Percentiles rank a stretch among this genome's conserved stretches.
These are phyloP conservation scores for Oldenlandia corymbosa DNA, from an alignment of 257 asterid species.

Conservation along the genomic window DNA sequence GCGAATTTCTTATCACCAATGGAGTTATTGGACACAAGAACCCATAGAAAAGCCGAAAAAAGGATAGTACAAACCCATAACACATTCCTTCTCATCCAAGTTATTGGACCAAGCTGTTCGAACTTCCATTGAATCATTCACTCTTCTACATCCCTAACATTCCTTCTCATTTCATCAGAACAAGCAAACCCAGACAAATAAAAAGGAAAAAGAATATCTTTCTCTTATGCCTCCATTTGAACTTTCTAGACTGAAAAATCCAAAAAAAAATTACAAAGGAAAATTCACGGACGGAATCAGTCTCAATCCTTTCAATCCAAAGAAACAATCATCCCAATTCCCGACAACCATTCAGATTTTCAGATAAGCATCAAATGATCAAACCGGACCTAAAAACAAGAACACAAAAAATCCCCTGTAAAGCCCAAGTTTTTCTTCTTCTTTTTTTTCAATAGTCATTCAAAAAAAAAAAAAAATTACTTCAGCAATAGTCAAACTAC, in stretches of 20 bases:
- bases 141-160: constrained; percentile 22
- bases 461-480: too few relatives aligned
- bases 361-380: background rate
- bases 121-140: constrained; percentile 42
- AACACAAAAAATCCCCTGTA: constrained; percentile 32
- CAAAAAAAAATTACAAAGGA: too few relatives aligned
- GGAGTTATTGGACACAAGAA: constrained; percentile 46
- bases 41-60: constrained; percentile 47
- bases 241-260: too few relatives aligned
- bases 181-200: constrained; percentile 30
- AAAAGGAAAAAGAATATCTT: too few relatives aligned
- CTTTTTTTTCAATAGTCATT: too few relatives aligned
- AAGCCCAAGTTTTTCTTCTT: too few relatives aligned
- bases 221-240: background rate
- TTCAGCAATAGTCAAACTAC: too few relatives aligned
- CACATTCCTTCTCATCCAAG: too few relatives aligned
- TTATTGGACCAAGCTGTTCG: constrained; percentile 30
- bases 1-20: constrained; percentile 47
- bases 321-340: constrained; percentile 41
- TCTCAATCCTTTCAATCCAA: constrained; percentile 29
- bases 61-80: constrained; percentile 33
- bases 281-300: constrained; percentile 7
- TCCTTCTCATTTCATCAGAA: constrained; percentile 35
- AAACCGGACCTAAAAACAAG: constrained; percentile 14
- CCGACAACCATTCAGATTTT: constrained; percentile 33